Conservation (phyloP, 2,329 filamentous ascomycete species). For the Thelonectria rubi region DNA sequence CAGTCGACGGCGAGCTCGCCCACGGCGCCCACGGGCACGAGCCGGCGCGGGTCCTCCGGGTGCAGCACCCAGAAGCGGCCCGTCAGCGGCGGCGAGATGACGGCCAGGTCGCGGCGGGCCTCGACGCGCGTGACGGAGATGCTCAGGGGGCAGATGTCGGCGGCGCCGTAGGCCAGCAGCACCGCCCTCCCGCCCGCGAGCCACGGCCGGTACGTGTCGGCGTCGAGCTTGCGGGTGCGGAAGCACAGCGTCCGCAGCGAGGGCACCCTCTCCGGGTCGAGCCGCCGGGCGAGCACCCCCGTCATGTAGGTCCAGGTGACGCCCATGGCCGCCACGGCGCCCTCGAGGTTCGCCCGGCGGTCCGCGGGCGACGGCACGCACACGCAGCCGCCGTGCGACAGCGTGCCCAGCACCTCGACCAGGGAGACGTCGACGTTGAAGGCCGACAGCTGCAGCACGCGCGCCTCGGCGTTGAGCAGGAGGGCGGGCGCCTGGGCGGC, state of each 20-base stretch:
- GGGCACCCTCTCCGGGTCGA: slow-evolving; percentile 50
- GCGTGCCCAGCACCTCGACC: slow-evolving; percentile 60
- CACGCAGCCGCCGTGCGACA: slow-evolving; percentile 66
- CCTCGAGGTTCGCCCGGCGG: slow-evolving; percentile 58
- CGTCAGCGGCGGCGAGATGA: slow-evolving; percentile 58
- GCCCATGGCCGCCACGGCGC: slow-evolving; percentile 59
- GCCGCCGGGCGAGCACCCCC: slow-evolving; percentile 62
- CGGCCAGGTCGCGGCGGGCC: slow-evolving; percentile 48
- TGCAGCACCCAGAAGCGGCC: slow-evolving; percentile 64
- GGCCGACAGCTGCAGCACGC: slow-evolving; percentile 65
- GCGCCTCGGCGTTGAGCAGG: slow-evolving; percentile 58
- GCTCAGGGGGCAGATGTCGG: slow-evolving; percentile 61
- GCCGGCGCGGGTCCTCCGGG: slow-evolving; percentile 58
- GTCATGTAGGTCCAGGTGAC: slow-evolving; percentile 66
- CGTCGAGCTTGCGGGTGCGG: slow-evolving; percentile 59
- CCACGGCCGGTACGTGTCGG: slow-evolving; percentile 59
- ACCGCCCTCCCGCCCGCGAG: slow-evolving; percentile 53
- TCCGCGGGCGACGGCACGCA: slow-evolving; percentile 64
- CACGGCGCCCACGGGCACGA: slow-evolving; percentile 63
- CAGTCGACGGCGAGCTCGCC: slow-evolving; percentile 70
- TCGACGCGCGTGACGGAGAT: slow-evolving; percentile 58
- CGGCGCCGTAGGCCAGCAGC: slow-evolving; percentile 61
- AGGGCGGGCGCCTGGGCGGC: slow-evolving; percentile 60
- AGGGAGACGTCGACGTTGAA: slow-evolving; percentile 64
- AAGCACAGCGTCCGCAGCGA: slow-evolving; percentile 55